Evolutionary conservation across 495 filamentous ascomycete genomes (phyloP), one percentile per base, ranked within the genome.

Genomic region (Xylaria bambusicola): DNA sequence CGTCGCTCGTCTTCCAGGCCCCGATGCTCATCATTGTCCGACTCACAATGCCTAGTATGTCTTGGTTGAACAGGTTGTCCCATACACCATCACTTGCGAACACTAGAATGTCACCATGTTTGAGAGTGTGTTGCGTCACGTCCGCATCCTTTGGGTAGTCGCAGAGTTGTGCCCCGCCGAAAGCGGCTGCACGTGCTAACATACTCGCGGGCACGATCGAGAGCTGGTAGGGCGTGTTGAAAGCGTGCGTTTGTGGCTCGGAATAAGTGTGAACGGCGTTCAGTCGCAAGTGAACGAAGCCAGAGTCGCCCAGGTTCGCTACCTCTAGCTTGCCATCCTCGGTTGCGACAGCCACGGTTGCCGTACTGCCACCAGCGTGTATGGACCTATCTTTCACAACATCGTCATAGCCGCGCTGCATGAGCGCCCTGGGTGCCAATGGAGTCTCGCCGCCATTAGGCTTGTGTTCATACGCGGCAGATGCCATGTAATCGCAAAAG

Each of bases 231-330:
- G 94, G 94, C 0, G 93, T 97, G 74, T 98, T 98, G 80, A 98
- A 98, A 21, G 88, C 91, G 71, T 98, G 95, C 0, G 91, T 98
- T 71, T 98, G 94, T 21, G 91, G 88, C 35, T 86, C 81, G 3
- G 92, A 94, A 69, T 84, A 85, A 42, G 89, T 82, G 65, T 92
- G 88, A 17, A 98, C 88, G 12, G 88, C 90, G 64, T 91, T 93
- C 31, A 87, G 80, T 21, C 92, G 85, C 53, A 98, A 73, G 47
- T 96, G 85, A 21, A 97, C 83, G 69, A 91, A 97, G 51, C 93
- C 94, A n/a, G 92, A 97, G 74, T 98, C 94, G 60, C 94, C 94
- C n/a, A 98, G 78, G 70, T 98, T 98, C 38, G 94, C 95, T 51
- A 96, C 84, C 62, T 93, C 88, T 17, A 97, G 77, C 9, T 74